phyloP scores from a whole-genome alignment of 306 rosid species.

The Purshia tridentata region DNA sequence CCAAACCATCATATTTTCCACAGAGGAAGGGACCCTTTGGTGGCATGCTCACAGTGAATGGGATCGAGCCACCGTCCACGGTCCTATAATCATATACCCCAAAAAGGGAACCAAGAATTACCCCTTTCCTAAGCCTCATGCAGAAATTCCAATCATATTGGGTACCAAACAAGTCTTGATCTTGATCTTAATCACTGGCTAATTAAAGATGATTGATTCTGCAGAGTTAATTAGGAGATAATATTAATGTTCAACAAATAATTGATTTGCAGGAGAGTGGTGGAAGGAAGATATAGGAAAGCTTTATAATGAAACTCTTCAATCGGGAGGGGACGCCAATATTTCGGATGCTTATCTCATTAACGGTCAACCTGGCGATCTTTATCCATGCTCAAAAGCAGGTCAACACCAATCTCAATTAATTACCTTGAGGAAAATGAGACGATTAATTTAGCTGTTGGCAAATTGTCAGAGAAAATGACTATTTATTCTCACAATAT shows the following conservation, averaged over 20 bases:
- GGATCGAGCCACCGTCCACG: constrained; percentile 61
- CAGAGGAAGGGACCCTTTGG: constrained; percentile 61
- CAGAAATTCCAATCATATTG: constrained; percentile 43
- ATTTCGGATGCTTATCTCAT: constrained; percentile 27
- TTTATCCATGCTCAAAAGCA: constrained; percentile 29
- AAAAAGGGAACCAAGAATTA: constrained; percentile 5
- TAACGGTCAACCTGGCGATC: constrained; percentile 35
- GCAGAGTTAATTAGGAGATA: too few relatives aligned
- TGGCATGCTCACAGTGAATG: constrained; percentile 77
- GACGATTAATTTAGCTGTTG: too few relatives aligned
- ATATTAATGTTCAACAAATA: too few relatives aligned
- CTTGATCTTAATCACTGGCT: too few relatives aligned
- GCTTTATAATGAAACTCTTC: constrained; percentile 5
- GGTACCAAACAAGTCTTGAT: constrained; percentile 23
- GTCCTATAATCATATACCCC: constrained; percentile 48
- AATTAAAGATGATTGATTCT: too few relatives aligned
- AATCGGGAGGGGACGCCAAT: constrained; percentile 17
- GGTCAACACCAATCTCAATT: background rate
- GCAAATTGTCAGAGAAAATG: too few relatives aligned
- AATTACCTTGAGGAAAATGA: background rate
- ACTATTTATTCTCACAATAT: too few relatives aligned
- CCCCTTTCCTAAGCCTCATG: constrained; percentile 43
- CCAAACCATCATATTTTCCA: constrained; percentile 38
- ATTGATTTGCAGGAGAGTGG: constrained; percentile 37
- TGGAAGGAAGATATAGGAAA: constrained; percentile 26